Conservation (phyloP, 31 red algal species). For the Endocladia muricata region DNA sequence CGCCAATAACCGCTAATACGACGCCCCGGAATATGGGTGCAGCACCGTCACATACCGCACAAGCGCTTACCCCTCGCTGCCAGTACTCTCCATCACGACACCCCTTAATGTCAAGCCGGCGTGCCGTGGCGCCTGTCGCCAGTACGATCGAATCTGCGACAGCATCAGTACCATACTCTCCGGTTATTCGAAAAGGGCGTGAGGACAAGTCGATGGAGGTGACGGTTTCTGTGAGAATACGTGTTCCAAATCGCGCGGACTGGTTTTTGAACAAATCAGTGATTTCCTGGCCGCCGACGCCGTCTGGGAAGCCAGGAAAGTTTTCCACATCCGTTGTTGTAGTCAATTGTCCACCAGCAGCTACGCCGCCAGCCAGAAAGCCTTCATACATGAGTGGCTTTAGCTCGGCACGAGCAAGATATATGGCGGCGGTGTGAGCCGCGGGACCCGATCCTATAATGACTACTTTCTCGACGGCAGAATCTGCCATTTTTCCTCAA, state of each 20-base stretch:
- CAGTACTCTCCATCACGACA: slow-evolving; percentile 87
- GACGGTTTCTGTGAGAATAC: slow-evolving; percentile 91
- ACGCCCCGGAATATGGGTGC: slow-evolving; percentile 89
- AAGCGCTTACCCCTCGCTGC: slow-evolving; percentile 94
- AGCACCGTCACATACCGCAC: slow-evolving; percentile 99
- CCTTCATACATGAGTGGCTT: slow-evolving; percentile 92
- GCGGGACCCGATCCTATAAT: slow-evolving; percentile 96
- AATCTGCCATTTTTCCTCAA: too few species aligned
- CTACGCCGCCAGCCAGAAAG: slow-evolving; percentile 82
- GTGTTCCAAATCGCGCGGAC: slow-evolving; percentile 66
- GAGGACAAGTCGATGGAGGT: slow-evolving; percentile 61
- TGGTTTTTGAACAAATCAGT: slow-evolving; percentile 82
- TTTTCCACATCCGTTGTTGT: slow-evolving; percentile 99
- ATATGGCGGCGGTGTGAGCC: slow-evolving; percentile 95
- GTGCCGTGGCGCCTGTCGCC: slow-evolving; percentile 92
- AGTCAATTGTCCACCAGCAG: slow-evolving; percentile 93
- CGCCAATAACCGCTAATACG: slow-evolving; percentile 87
- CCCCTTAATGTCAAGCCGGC: slow-evolving; percentile 86
- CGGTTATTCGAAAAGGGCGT: slow-evolving; percentile 74
- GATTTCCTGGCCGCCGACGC: slow-evolving; percentile 76
- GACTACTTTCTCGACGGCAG: slow-evolving; percentile 46
- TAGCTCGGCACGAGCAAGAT: slow-evolving; percentile 87
- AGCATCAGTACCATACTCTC: slow-evolving; percentile 42
- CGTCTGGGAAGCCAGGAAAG: slow-evolving; percentile 96
- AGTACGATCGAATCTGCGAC: slow-evolving; percentile 72